Evolutionary conservation across 2,329 filamentous ascomycete genomes (phyloP).

Genomic region (Aspergillus glaucus): DNA sequence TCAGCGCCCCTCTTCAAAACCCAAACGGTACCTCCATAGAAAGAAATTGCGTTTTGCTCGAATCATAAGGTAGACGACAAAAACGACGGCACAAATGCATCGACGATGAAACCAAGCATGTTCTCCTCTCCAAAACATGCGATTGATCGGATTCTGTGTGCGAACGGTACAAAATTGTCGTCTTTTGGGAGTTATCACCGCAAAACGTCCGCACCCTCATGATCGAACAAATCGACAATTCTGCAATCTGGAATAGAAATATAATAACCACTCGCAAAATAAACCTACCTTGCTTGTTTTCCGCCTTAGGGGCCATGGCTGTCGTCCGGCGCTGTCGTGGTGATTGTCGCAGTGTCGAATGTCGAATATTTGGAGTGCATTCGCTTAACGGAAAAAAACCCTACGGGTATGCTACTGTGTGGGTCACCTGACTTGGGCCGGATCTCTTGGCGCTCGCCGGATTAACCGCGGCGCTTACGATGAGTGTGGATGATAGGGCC

Average conservation of each 20-base stretch:
- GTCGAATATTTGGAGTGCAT: slow-evolving; percentile 34
- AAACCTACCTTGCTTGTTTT: slow-evolving; percentile 43
- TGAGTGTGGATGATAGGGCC: background rate
- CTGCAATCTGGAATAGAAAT: slow-evolving; percentile 32
- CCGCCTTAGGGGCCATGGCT: slow-evolving; percentile 43
- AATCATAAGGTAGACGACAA: background rate
- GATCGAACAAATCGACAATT: slow-evolving; percentile 11
- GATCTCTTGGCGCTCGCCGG: slow-evolving; percentile 5
- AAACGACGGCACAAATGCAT: background rate
- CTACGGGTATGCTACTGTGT: slow-evolving; percentile 26
- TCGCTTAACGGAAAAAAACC: slow-evolving; percentile 40
- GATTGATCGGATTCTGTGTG: background rate
- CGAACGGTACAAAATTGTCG: background rate
- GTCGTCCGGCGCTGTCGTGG: slow-evolving; percentile 39
- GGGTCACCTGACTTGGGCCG: slow-evolving; percentile 30
- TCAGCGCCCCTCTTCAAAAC: slow-evolving; percentile 8
- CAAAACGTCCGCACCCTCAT: slow-evolving; percentile 15
- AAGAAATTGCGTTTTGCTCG: background rate
- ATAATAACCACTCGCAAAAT: slow-evolving; percentile 9
- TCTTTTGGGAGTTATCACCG: slow-evolving; percentile 4
- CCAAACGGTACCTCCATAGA: background rate
- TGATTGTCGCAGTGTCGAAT: slow-evolving; percentile 40
- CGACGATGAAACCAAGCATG: background rate
- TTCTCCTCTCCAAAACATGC: background rate
- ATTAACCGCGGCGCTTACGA: background rate